Evolutionary conservation across 129 eudicot genomes (phyloP).

Genomic region (Helianthus annuus): DNA sequence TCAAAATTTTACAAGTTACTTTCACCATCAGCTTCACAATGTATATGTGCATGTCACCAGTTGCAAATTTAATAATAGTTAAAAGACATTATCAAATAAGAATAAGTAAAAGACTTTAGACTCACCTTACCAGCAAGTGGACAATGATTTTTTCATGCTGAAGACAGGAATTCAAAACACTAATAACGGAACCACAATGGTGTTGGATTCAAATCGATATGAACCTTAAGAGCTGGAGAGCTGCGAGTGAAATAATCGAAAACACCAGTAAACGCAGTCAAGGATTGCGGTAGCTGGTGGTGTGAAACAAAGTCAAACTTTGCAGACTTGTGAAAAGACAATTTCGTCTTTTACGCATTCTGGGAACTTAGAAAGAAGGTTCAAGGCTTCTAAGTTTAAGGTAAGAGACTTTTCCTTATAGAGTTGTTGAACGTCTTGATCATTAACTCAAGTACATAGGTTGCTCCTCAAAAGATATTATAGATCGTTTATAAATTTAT

Average conservation of each 20-base stretch:
- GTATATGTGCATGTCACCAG: too few species aligned
- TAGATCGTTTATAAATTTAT: slow-evolving; percentile 1
- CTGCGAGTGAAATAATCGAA: neutral
- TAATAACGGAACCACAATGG: neutral
- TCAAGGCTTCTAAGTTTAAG: neutral
- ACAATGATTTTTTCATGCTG: neutral
- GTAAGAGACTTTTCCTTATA: slow-evolving; percentile 1
- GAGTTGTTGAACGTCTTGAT: slow-evolving; percentile 19
- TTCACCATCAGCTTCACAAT: too few species aligned
- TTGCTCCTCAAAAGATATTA: neutral
- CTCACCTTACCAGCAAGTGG: too few species aligned
- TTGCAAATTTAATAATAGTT: too few species aligned
- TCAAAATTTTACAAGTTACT: too few species aligned
- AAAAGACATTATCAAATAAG: too few species aligned
- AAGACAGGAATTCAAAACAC: slow-evolving; percentile 6
- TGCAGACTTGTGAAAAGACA: slow-evolving; percentile 15
- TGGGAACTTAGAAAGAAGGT: slow-evolving; percentile 2
- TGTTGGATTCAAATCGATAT: neutral
- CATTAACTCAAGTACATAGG: slow-evolving; percentile 9
- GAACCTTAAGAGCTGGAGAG: neutral
- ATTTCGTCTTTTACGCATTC: neutral
- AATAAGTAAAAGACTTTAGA: too few species aligned
- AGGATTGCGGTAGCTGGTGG: neutral
- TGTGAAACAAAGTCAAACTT: slow-evolving; percentile 20
- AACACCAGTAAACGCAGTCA: neutral